Evolutionary conservation across 208 protist genomes (phyloP).

Genomic region (Leishmania braziliensis): DNA sequence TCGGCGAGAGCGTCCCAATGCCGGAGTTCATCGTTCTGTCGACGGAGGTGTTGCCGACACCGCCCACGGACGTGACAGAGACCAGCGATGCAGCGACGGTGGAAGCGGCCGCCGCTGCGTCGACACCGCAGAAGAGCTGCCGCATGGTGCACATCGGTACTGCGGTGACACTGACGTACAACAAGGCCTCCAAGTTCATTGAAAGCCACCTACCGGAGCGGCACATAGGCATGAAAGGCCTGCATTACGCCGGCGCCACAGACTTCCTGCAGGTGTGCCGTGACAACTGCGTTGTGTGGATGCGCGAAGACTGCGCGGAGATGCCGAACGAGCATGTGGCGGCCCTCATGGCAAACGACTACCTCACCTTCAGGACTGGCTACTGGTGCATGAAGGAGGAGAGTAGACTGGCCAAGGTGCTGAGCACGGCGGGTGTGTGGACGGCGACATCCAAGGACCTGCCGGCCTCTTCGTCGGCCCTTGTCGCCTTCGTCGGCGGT

Average conservation of each 20-base stretch:
- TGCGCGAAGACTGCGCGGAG: constrained; percentile 53
- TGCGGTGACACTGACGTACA: constrained; percentile 58
- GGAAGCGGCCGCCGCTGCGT: constrained; percentile 10
- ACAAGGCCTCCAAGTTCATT: constrained; percentile 62
- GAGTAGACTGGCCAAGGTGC: constrained; percentile 18
- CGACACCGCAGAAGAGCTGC: constrained; percentile 49
- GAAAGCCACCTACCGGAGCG: constrained; percentile 44
- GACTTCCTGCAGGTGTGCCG: constrained; percentile 67
- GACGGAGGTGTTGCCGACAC: constrained; percentile 37
- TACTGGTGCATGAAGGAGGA: constrained; percentile 76
- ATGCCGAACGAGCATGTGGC: constrained; percentile 25
- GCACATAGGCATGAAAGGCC: constrained; percentile 43
- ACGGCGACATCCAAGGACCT: constrained; percentile 23
- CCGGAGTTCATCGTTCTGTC: constrained; percentile 81
- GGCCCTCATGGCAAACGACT: constrained; percentile 42
- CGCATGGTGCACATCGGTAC: constrained; percentile 60
- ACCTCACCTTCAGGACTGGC: constrained; percentile 62
- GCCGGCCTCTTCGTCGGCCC: constrained; percentile 16
- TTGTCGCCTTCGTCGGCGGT: constrained; percentile 63
- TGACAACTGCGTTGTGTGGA: constrained; percentile 75
- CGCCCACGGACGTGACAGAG: constrained; percentile 17
- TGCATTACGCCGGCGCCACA: constrained; percentile 48
- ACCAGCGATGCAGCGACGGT: not conserved
- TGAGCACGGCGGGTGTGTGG: constrained; percentile 30
- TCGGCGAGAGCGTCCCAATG: constrained; percentile 55